Evolutionary conservation across 345 rosid species (phyloP), one percentile per base, ranked within the genome.

Genomic region (Luvunga scandens): DNA sequence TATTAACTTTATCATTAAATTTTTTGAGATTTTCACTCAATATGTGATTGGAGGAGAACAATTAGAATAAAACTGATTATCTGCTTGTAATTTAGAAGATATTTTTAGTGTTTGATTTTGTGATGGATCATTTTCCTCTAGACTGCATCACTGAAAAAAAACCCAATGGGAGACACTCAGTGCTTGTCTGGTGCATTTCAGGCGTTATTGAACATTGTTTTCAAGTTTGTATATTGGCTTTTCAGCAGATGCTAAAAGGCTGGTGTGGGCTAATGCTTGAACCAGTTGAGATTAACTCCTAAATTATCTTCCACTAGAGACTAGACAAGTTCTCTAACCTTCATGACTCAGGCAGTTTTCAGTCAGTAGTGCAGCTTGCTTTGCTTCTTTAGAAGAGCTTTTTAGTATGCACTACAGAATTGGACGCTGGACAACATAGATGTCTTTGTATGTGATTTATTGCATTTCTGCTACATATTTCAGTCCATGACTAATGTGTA

Each of bases 111-210:
- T 38, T 38, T 60, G 31, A 73, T 73, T 36, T 24, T 27, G 6
- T 18, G 39, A 38, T 73, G 55, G 76, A 24, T 59, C 25, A 38
- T 73, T 59, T 63, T 50, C 55, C 33, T 57, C 33, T 74, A 25
- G 70, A 75, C 50, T 64, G 69, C 57, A 21, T 42, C 70, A 66
- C 33, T 25, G 21, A 9, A 63, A 74, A 73, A 69, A 62, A 74
- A 69, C 28, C 10, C 13, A 25, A 16, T 16, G 25, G 60, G 19
- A 28, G 27, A 42, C 39, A 16, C 9, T 24, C 30, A 25, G 36
- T 75, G 56, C 42, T 9, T 38, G 59, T 62, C 21, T 28, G 28
- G 61, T 45, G 61, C 70, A 45, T 75, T 75, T 45, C 57, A 12
- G 24, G 42, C 61, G 22, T 48, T 33, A 62, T 39, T 25, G 5